Conservation (phyloP, 805 yeast genomes). For the Crinitomyces ghanaensis region DNA sequence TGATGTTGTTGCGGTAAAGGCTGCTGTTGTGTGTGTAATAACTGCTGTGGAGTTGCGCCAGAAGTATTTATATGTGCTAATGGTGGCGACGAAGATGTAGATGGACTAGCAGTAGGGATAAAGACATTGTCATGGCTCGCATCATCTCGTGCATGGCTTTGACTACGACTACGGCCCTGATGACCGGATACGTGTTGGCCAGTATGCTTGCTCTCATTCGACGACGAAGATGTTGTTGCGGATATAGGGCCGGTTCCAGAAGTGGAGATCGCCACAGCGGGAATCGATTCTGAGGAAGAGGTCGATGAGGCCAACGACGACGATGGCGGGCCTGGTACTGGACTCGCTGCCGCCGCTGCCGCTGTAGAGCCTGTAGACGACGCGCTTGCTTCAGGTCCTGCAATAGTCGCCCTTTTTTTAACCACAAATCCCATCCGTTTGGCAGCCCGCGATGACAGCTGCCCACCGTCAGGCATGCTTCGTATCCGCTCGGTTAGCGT, state of each 20-base stretch:
- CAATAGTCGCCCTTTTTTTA: slow-evolving; percentile 23
- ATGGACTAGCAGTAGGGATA: neutral
- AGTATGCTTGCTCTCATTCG: too few species aligned
- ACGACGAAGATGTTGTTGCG: too few species aligned
- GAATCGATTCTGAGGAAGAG: neutral
- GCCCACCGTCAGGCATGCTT: slow-evolving; percentile 32
- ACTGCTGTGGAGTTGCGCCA: too few species aligned
- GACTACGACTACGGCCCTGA: too few species aligned
- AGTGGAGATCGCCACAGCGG: neutral
- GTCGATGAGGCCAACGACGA: neutral
- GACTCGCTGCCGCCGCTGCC: neutral
- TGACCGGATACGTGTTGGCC: too few species aligned
- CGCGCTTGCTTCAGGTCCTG: neutral
- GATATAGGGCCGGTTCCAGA: neutral
- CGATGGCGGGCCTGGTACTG: neutral
- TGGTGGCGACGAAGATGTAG: neutral
- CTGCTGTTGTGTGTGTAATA: too few species aligned
- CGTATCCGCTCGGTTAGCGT: slow-evolving; percentile 23
- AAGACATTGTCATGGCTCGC: too few species aligned
- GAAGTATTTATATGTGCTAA: too few species aligned
- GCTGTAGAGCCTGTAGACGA: neutral
- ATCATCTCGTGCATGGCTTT: too few species aligned
- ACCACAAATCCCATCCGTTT: slow-evolving; percentile 68
- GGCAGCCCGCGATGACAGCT: slow-evolving; percentile 51
- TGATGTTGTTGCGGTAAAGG: too few species aligned